Percentiles rank a stretch among this genome's conserved stretches.
These are phyloP conservation scores for Xylariaceae sp. DNA, from an alignment of 2,329 filamentous ascomycete genomes.

Conservation along the genomic window DNA sequence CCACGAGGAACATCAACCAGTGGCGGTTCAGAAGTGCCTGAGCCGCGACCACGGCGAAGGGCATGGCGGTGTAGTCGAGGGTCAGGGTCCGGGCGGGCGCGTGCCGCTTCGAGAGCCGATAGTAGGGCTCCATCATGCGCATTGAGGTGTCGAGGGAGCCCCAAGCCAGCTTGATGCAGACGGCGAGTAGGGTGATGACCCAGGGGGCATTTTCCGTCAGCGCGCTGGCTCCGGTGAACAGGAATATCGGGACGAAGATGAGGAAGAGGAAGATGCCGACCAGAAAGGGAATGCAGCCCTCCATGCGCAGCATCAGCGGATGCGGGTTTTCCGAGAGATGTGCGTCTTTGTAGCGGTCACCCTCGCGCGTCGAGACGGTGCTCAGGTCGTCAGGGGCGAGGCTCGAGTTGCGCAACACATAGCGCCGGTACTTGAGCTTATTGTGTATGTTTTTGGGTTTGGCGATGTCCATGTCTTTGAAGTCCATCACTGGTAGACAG, in stretches of 20 bases:
- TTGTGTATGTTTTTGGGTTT: constrained; percentile 64
- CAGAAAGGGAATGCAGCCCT: constrained; percentile 58
- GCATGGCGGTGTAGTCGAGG: constrained; percentile 69
- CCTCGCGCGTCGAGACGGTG: constrained; percentile 35
- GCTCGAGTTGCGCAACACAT: constrained; percentile 66
- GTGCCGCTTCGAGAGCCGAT: constrained; percentile 61
- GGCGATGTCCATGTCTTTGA: constrained; percentile 66
- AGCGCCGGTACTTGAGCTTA: constrained; percentile 61
- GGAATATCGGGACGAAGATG: constrained; percentile 54
- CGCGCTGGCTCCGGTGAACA: constrained; percentile 53
- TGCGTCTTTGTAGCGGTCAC: constrained; percentile 44
- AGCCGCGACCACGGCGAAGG: constrained; percentile 61
- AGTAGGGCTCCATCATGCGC: constrained; percentile 72
- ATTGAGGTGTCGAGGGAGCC: constrained; percentile 64
- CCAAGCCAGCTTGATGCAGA: constrained; percentile 65
- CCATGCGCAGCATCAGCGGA: constrained; percentile 62
- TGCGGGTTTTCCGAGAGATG: constrained; percentile 59
- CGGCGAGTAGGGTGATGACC: constrained; percentile 61
- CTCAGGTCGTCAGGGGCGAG: constrained; percentile 60
- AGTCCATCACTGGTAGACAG: constrained; percentile 71
- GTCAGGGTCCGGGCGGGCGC: constrained; percentile 62
- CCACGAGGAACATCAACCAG: constrained; percentile 62
- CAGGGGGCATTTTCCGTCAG: constrained; percentile 61
- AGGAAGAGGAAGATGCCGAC: constrained; percentile 52
- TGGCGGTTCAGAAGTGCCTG: constrained; percentile 61